These are phyloP conservation scores for Diophrys appendiculata DNA, from an alignment of 73 alveolate genomes.

Conservation along the genomic window DNA sequence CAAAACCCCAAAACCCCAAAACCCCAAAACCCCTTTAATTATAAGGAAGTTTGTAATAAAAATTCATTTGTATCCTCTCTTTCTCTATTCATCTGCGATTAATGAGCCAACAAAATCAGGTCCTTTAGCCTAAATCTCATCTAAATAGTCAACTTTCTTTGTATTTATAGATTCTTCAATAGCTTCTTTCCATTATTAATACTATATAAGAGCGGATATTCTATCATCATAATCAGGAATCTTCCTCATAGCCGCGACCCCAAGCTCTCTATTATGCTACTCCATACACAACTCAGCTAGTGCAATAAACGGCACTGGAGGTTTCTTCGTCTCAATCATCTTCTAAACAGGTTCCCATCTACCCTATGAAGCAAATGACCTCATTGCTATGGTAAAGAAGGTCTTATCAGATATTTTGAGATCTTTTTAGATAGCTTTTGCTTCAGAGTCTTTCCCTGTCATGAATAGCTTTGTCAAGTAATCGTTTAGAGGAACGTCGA, in stretches of 20 bases:
- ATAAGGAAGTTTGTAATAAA: not conserved
- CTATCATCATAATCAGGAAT: conserved; percentile 44
- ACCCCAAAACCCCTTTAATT: too few species aligned
- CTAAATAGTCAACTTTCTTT: conserved; percentile 43
- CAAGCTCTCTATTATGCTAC: conserved; percentile 23
- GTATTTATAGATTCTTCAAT: conserved; percentile 37
- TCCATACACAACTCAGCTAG: conserved; percentile 50
- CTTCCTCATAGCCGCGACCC: conserved; percentile 39
- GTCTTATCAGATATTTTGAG: conserved; percentile 30
- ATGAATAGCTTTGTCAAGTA: conserved; percentile 2
- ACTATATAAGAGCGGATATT: conserved; percentile 34
- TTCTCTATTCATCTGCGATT: conserved; percentile 37
- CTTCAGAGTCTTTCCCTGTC: conserved; percentile 41
- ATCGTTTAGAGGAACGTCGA: conserved; percentile 30
- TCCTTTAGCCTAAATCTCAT: conserved; percentile 43
- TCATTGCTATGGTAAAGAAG: conserved; percentile 28
- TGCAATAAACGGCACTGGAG: conserved; percentile 31
- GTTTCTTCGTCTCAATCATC: conserved; percentile 36
- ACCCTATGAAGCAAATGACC: conserved; percentile 22
- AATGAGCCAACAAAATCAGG: conserved; percentile 37
- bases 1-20: too few species aligned
- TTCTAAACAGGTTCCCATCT: conserved; percentile 37
- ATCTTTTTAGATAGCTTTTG: conserved; percentile 27
- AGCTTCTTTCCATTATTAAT: conserved; percentile 46
- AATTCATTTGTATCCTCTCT: conserved; percentile 34